Evolutionary conservation across 441 rosid species (phyloP).

Genomic region (Lepidium campestre): DNA sequence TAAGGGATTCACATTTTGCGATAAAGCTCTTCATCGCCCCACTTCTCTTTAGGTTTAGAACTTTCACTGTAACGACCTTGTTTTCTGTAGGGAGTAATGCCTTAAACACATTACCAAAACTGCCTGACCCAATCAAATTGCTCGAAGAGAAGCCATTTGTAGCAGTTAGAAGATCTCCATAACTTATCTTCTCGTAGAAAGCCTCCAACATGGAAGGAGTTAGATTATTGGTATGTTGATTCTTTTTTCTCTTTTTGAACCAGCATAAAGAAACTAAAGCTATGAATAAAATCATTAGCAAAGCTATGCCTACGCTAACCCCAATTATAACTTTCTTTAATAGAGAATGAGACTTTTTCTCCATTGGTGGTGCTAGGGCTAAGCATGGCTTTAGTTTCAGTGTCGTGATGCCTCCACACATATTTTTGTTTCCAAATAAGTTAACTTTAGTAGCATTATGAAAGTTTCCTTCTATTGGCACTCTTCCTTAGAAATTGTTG

Average conservation of each 20-base stretch:
- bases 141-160: conserved; percentile 21
- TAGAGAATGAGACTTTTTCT: background rate
- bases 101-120: conserved; percentile 20
- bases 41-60: background rate
- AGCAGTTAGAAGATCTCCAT: conserved; percentile 13
- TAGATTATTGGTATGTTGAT: background rate
- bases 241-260: background rate
- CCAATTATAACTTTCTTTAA: background rate
- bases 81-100: background rate
- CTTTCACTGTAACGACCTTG: conserved; percentile 14
- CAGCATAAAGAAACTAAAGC: background rate
- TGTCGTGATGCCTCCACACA: background rate
- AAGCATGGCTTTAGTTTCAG: background rate
- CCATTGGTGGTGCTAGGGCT: accelerated
- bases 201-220: background rate
- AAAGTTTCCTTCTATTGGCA: background rate
- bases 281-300: background rate
- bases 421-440: background rate
- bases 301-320: background rate
- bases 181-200: background rate
- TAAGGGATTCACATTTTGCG: conserved; percentile 19
- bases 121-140: conserved; percentile 12
- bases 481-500: background rate
- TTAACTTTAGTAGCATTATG: background rate
- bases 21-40: conserved; percentile 25